phyloP scores from a whole-genome alignment of 345 rosid species.

The Leavenworthia alabamica region DNA sequence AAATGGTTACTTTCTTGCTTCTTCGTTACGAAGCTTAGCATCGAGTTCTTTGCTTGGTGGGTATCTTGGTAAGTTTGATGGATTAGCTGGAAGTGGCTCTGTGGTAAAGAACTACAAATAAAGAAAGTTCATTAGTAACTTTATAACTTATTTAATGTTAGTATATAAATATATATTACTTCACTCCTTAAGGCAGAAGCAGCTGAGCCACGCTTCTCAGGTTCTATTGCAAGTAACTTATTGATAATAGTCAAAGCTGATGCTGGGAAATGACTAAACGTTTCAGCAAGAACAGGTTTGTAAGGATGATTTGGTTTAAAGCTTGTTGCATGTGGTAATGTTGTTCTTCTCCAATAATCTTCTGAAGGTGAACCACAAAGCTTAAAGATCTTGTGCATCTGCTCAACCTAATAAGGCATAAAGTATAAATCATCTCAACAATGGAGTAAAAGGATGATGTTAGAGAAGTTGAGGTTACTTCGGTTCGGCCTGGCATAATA shows the following conservation, averaged over 20 bases:
- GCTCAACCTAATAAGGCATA: constrained; percentile 59
- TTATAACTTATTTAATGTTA: neutral
- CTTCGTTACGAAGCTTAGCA: constrained; percentile 51
- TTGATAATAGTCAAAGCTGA: constrained; percentile 51
- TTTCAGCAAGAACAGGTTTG: constrained; percentile 58
- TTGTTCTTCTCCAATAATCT: constrained; percentile 76
- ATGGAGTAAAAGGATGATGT: neutral
- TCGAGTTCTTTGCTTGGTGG: constrained; percentile 81
- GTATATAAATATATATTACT: constrained; percentile 24
- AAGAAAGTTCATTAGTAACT: neutral
- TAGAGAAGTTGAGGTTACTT: constrained; percentile 36
- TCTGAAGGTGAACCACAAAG: constrained; percentile 80
- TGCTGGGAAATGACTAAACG: constrained; percentile 51
- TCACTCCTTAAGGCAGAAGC: constrained; percentile 59
- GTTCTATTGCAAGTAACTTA: constrained; percentile 63
- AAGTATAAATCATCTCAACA: neutral
- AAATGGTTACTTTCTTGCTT: constrained; percentile 50
- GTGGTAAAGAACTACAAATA: constrained; percentile 49
- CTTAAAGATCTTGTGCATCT: constrained; percentile 81
- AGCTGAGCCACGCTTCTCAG: constrained; percentile 62
- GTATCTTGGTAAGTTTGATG: constrained; percentile 56
- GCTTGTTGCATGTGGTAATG: constrained; percentile 46
- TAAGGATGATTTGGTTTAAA: constrained; percentile 67
- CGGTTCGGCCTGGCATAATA: constrained; percentile 83
- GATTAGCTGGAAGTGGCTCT: constrained; percentile 60